phyloP scores from a whole-genome alignment of 2,329 filamentous ascomycete species.

The Cytospora mali region DNA sequence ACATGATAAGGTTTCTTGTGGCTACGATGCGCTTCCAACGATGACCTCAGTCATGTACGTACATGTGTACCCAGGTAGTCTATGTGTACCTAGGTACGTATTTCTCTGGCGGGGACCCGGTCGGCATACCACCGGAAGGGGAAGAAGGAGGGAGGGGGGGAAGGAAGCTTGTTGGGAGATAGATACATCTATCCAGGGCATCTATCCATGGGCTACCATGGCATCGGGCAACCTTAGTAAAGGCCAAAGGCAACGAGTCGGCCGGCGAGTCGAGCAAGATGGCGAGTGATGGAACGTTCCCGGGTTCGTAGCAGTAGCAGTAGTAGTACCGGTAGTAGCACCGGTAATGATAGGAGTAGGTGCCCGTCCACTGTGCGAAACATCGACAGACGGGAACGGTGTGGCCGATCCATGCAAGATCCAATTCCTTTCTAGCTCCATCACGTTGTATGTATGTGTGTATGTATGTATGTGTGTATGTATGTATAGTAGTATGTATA shows the following conservation, averaged over 20 bases:
- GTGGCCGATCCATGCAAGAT: slow-evolving; percentile 15
- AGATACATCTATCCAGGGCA: not conserved
- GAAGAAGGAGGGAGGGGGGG: too few relatives aligned
- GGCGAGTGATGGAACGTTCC: slow-evolving; percentile 28
- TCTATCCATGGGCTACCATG: not conserved
- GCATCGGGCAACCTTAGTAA: not conserved
- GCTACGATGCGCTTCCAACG: slow-evolving; percentile 4
- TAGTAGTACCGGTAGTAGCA: not conserved
- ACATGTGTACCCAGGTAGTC: not conserved
- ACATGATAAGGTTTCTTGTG: slow-evolving; percentile 20
- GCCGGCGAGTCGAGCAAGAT: not conserved
- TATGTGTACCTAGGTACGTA: not conserved
- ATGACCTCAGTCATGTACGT: slow-evolving; percentile 25
- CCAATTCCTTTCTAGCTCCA: slow-evolving; percentile 1
- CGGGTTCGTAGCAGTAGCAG: not conserved
- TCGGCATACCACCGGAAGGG: slow-evolving; percentile 19
- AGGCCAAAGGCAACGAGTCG: not conserved
- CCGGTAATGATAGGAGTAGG: not conserved
- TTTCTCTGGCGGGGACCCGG: slow-evolving; percentile 8
- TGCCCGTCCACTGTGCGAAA: slow-evolving; percentile 22
- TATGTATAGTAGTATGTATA: too few relatives aligned
- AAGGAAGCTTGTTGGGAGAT: too few relatives aligned
- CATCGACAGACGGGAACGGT: slow-evolving; percentile 24
- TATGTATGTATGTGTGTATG: not conserved
- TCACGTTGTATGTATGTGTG: slow-evolving; percentile 16